Percentiles rank a stretch among this genome's conserved stretches.
These are phyloP conservation scores for Blastomyces silverae DNA, from an alignment of 2,329 filamentous ascomycete genomes.

Conservation along the genomic window DNA sequence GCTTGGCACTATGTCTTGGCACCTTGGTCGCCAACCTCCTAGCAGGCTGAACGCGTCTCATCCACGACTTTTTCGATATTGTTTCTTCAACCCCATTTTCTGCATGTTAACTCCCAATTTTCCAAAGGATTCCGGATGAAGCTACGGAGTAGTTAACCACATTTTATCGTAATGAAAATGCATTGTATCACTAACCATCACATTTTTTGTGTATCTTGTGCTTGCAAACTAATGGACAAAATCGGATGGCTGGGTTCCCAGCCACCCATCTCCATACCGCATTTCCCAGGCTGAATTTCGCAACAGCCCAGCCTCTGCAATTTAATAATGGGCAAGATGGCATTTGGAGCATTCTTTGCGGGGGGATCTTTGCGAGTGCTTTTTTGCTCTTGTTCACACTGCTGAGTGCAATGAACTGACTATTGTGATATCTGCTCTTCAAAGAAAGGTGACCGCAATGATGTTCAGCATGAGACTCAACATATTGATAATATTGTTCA, in stretches of 20 bases:
- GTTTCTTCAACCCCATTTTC: not conserved
- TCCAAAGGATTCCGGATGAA: not conserved
- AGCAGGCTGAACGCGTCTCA: not conserved
- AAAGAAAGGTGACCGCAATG: not conserved
- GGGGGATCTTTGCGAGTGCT: not conserved
- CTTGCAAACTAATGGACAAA: not conserved
- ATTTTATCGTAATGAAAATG: not conserved
- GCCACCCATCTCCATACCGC: conserved; percentile 10
- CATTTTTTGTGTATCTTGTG: not conserved
- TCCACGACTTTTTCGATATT: not conserved
- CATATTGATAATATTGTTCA: conserved; percentile 21
- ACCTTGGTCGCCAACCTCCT: not conserved
- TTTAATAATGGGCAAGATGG: not conserved
- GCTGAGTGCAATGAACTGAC: not conserved
- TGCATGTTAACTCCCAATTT: not conserved
- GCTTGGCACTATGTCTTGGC: not conserved
- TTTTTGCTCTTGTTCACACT: not conserved
- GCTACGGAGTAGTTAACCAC: not conserved
- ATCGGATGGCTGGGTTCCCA: conserved; percentile 18
- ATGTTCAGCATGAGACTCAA: conserved; percentile 6
- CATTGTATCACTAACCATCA: not conserved
- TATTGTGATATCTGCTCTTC: not conserved
- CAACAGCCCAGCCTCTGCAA: conserved; percentile 14
- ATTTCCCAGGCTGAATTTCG: not conserved
- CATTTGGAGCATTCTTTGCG: not conserved